Evolutionary conservation across 768 basidiomycete genomes (phyloP).

Genomic region (Phaffia australis): DNA sequence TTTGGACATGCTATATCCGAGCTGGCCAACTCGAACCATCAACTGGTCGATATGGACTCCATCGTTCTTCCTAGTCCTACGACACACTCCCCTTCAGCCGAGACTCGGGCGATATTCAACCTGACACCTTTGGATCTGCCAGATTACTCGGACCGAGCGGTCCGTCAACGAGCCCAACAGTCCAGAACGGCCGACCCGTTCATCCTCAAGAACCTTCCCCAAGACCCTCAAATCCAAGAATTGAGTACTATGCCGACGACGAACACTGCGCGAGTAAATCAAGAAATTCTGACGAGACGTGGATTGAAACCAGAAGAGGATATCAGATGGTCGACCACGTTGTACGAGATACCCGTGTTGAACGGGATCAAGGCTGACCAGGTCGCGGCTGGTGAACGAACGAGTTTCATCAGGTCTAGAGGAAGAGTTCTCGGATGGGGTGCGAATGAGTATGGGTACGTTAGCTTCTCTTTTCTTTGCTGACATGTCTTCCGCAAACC

Average conservation of each 20-base stretch:
- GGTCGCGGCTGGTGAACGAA: conserved; percentile 14
- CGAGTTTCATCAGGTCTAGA: conserved; percentile 2
- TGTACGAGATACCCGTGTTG: conserved; percentile 20
- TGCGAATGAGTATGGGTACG: conserved; percentile 18
- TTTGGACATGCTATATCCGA: conserved; percentile 20
- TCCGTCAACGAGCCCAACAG: conserved; percentile 9
- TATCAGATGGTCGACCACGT: conserved; percentile 21
- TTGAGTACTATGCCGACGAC: not conserved
- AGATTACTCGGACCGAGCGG: conserved; percentile 5
- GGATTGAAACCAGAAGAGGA: conserved; percentile 22
- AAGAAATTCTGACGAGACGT: not conserved
- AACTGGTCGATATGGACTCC: conserved; percentile 15
- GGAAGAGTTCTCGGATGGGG: conserved; percentile 19
- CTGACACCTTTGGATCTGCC: conserved; percentile 1
- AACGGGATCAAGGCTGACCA: conserved; percentile 10
- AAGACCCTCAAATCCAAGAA: not conserved
- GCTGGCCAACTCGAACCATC: conserved; percentile 4
- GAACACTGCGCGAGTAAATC: not conserved
- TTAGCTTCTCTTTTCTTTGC: not conserved
- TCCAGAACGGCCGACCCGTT: conserved; percentile 19
- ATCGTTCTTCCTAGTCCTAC: conserved; percentile 11
- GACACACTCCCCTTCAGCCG: not conserved
- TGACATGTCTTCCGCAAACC: not conserved
- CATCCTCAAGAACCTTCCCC: conserved; percentile 1
- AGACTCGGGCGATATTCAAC: conserved; percentile 5